Percentiles rank a stretch among this genome's conserved stretches.
phyloP scores from a whole-genome alignment of 106 monocot genomes.

The Cymbidium sinense region DNA sequence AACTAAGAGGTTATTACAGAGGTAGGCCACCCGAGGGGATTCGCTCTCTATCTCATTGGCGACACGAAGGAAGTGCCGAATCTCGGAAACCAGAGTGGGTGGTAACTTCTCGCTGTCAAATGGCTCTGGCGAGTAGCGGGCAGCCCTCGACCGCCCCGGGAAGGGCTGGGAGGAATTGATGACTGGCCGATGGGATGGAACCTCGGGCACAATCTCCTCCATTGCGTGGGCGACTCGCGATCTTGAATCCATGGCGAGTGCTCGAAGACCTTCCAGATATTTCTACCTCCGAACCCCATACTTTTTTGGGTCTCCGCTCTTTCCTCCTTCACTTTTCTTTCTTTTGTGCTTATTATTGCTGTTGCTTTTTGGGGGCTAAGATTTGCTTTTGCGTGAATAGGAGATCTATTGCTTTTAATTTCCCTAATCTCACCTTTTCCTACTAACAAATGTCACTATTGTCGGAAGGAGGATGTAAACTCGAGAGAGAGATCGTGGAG shows the following conservation, averaged over 20 bases:
- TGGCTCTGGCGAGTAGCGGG: conserved; percentile 19
- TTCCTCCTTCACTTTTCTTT: background rate
- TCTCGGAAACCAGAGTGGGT: conserved; percentile 31
- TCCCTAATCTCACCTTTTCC: background rate
- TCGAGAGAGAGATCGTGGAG: too few relatives aligned
- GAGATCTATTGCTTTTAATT: conserved; percentile 5
- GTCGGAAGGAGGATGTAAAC: background rate
- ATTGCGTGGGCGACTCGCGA: conserved; percentile 7
- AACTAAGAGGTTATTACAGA: conserved; percentile 34
- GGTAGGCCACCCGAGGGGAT: conserved; percentile 63
- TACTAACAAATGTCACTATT: background rate
- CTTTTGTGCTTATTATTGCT: background rate
- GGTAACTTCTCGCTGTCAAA: conserved; percentile 90
- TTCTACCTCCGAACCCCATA: conserved; percentile 13
- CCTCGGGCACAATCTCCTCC: conserved; percentile 41
- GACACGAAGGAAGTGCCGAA: conserved; percentile 60
- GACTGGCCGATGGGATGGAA: background rate
- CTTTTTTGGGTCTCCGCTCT: background rate
- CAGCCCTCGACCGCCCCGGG: background rate
- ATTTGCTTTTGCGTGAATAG: background rate
- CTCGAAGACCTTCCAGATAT: background rate
- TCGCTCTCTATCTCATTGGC: conserved; percentile 68
- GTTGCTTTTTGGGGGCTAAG: background rate
- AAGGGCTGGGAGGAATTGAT: conserved; percentile 9
- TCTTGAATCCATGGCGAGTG: background rate